Evolutionary conservation across 768 basidiomycete species (phyloP).

Genomic region (Tulasnella sp.): DNA sequence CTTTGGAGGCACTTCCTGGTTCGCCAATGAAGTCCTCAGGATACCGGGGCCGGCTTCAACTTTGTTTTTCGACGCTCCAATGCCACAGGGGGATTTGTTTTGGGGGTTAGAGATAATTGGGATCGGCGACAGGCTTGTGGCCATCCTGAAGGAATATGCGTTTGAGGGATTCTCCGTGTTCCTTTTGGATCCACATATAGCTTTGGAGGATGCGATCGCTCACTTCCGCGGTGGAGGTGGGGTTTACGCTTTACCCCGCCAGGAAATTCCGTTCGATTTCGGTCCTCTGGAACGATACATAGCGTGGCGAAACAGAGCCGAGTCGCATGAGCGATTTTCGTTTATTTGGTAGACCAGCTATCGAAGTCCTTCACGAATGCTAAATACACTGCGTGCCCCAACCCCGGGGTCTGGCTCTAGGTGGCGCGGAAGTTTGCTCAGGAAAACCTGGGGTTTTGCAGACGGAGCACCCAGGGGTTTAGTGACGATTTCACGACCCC

Average conservation of each 20-base stretch:
- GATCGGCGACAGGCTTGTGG: not conserved
- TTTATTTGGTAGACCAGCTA: too few relatives aligned
- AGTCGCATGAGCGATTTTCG: not conserved
- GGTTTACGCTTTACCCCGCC: not conserved
- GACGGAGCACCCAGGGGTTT: too few relatives aligned
- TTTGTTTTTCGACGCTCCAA: not conserved
- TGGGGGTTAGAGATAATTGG: not conserved
- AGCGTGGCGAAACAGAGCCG: not conserved
- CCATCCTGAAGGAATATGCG: not conserved
- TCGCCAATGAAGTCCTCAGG: not conserved
- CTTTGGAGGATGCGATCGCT: not conserved
- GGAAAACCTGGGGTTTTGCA: too few relatives aligned
- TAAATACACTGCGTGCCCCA: too few relatives aligned
- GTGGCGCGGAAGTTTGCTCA: too few relatives aligned
- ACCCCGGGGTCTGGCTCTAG: too few relatives aligned
- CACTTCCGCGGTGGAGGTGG: not conserved
- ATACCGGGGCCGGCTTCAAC: not conserved
- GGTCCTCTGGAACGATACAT: not conserved
- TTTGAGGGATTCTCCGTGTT: not conserved
- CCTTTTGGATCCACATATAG: not conserved
- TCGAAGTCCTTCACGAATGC: too few relatives aligned
- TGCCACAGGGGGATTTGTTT: not conserved
- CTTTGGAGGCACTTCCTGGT: not conserved
- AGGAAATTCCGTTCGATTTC: not conserved
- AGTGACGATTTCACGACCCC: too few relatives aligned